These are phyloP conservation scores for Panicum hallii DNA, from an alignment of 202 grass and related monocot species.

Conservation along the genomic window DNA sequence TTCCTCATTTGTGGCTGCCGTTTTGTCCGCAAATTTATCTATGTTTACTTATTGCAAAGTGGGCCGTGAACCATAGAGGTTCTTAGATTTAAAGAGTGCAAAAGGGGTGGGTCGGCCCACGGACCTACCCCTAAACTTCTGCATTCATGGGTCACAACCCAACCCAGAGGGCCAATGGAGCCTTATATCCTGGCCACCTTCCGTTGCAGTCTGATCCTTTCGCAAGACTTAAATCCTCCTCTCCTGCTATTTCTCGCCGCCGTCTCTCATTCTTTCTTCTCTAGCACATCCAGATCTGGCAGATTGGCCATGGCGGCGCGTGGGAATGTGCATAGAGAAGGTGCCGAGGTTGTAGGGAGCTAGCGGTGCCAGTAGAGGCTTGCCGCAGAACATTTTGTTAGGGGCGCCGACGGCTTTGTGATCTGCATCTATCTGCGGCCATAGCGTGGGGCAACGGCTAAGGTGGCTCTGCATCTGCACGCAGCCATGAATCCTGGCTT, in stretches of 20 bases:
- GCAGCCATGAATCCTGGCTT: conserved; percentile 1
- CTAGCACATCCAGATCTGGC: conserved; percentile 22
- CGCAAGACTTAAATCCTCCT: not conserved
- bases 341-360: not conserved
- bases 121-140: not conserved
- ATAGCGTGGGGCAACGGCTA: not conserved
- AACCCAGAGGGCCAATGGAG: not conserved
- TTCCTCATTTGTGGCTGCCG: conserved; percentile 6
- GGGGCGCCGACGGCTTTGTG: not conserved
- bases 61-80: not conserved
- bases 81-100: not conserved
- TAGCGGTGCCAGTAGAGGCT: not conserved
- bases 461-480: not conserved
- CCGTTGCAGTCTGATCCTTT: not conserved
- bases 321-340: conserved; percentile 3
- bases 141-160: not conserved
- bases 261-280: conserved; percentile 5
- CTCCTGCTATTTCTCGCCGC: not conserved
- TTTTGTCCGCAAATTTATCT: not conserved
- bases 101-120: not conserved
- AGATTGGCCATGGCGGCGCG: not conserved
- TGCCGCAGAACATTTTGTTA: not conserved
- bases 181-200: not conserved
- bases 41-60: not conserved
- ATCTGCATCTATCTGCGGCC: not conserved